phyloP scores from a whole-genome alignment of 2,329 filamentous ascomycete species.

The Graphiopsis chlorocephala region DNA sequence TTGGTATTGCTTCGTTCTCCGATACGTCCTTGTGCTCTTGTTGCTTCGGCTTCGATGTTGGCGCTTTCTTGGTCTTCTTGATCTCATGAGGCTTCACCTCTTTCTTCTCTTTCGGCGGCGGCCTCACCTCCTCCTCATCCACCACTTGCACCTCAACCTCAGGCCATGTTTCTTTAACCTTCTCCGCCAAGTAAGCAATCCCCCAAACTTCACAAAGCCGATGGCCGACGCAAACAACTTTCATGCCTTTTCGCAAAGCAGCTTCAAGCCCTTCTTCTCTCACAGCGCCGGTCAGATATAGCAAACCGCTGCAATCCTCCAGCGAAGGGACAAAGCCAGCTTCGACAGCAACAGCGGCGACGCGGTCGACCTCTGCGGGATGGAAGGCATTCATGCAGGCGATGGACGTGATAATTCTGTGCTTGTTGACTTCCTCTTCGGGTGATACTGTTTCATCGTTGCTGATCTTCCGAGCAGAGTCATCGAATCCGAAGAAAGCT shows the following conservation, averaged over 20 bases:
- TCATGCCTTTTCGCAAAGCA: slow-evolving; percentile 7
- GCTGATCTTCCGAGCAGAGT: background rate
- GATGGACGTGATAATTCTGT: background rate
- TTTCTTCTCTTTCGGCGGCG: background rate
- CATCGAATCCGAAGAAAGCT: background rate
- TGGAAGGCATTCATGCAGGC: slow-evolving; percentile 16
- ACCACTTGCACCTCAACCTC: slow-evolving; percentile 3
- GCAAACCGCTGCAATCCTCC: background rate
- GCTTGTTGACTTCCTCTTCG: background rate
- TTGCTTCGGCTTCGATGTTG: background rate
- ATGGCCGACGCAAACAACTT: slow-evolving; percentile 11
- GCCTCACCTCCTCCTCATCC: slow-evolving; percentile 4
- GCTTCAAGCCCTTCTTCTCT: slow-evolving; percentile 9
- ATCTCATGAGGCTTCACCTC: background rate
- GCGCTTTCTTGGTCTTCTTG: background rate
- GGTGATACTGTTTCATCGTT: background rate
- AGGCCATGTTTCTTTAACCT: slow-evolving; percentile 5
- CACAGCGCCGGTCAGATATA: slow-evolving; percentile 12
- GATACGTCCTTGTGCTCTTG: background rate
- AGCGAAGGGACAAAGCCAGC: background rate
- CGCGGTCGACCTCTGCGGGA: slow-evolving; percentile 8
- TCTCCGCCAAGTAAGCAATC: slow-evolving; percentile 6
- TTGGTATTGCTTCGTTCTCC: background rate
- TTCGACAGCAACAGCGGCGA: background rate
- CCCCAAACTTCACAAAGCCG: slow-evolving; percentile 11